These are phyloP conservation scores for Teratosphaeria pseudoeucalypti DNA, from an alignment of 2,329 filamentous ascomycete genomes.

Conservation along the genomic window DNA sequence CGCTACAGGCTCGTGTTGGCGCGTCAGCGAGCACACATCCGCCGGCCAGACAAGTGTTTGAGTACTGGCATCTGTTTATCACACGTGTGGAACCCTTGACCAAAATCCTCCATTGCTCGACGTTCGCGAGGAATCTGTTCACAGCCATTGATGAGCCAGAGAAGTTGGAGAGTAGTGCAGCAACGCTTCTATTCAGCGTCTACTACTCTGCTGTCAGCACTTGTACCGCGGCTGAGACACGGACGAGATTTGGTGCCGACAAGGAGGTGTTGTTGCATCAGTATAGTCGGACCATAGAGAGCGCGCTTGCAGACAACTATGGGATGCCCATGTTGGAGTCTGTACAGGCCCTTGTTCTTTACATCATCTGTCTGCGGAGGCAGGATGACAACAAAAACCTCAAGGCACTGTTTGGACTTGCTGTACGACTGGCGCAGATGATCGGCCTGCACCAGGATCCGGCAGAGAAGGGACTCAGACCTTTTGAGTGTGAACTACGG, in stretches of 20 bases:
- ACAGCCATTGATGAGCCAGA: slow-evolving; percentile 8
- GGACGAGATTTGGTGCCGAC: slow-evolving; percentile 13
- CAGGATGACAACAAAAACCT: slow-evolving; percentile 3
- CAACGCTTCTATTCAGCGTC: slow-evolving; percentile 16
- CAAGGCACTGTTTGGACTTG: slow-evolving; percentile 7
- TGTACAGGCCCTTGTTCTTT: slow-evolving; percentile 6
- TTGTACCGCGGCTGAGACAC: slow-evolving; percentile 14
- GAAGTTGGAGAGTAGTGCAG: slow-evolving; percentile 4
- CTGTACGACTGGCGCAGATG: slow-evolving; percentile 10
- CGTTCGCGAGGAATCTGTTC: slow-evolving; percentile 12
- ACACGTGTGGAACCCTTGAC: slow-evolving; percentile 18
- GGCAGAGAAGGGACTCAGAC: background rate
- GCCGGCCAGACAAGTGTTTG: slow-evolving; percentile 10
- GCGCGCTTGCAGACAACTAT: slow-evolving; percentile 2
- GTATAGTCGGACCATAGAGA: slow-evolving; percentile 4
- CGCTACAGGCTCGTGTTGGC: background rate
- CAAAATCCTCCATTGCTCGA: slow-evolving; percentile 20
- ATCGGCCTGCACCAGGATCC: slow-evolving; percentile 10
- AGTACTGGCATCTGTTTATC: slow-evolving; percentile 19
- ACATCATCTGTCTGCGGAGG: slow-evolving; percentile 7
- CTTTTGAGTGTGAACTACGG: slow-evolving; percentile 12
- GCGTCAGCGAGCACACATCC: slow-evolving; percentile 8
- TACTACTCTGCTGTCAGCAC: slow-evolving; percentile 18
- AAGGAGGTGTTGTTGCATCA: slow-evolving; percentile 7
- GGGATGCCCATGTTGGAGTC: slow-evolving; percentile 4